These are phyloP conservation scores for Macrolepiota fuliginosa DNA, from an alignment of 768 basidiomycete genomes.

Conservation along the genomic window DNA sequence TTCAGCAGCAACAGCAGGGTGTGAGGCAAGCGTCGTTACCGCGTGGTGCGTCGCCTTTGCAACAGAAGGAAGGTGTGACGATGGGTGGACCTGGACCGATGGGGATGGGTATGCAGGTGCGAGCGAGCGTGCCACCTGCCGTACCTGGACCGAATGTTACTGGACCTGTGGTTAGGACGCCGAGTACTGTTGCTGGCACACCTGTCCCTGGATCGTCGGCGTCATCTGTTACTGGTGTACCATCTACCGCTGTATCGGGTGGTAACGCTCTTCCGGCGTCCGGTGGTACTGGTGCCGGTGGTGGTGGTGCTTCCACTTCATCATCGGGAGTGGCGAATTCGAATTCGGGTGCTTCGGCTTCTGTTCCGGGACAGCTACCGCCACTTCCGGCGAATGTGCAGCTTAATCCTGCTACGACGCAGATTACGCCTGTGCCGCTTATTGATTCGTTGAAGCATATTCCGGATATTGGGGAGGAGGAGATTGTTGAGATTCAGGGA, in stretches of 20 bases:
- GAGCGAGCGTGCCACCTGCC: slow-evolving; percentile 7
- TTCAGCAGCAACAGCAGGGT: slow-evolving; percentile 4
- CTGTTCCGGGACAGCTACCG: slow-evolving; percentile 18
- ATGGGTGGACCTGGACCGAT: slow-evolving; percentile 12
- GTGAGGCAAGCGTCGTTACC: slow-evolving; percentile 13
- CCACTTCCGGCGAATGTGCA: slow-evolving; percentile 42
- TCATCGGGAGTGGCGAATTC: not conserved
- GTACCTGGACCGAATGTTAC: slow-evolving; percentile 5
- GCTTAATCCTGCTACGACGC: slow-evolving; percentile 57
- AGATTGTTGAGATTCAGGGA: slow-evolving; percentile 49
- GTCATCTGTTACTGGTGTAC: not conserved
- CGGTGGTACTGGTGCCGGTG: not conserved
- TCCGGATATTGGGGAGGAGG: slow-evolving; percentile 46
- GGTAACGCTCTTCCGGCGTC: slow-evolving; percentile 1
- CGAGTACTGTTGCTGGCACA: not conserved
- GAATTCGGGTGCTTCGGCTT: slow-evolving; percentile 7
- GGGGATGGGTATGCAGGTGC: slow-evolving; percentile 15
- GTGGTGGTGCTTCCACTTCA: not conserved
- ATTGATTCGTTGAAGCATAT: slow-evolving; percentile 50
- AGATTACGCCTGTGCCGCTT: slow-evolving; percentile 60
- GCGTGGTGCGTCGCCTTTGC: slow-evolving; percentile 5
- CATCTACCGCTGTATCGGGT: not conserved
- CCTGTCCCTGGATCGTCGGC: slow-evolving; percentile 4
- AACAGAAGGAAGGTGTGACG: not conserved
- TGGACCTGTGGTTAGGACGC: slow-evolving; percentile 1